Evolutionary conservation across 2,329 filamentous ascomycete genomes (phyloP).

Genomic region (Truncatella angustata): DNA sequence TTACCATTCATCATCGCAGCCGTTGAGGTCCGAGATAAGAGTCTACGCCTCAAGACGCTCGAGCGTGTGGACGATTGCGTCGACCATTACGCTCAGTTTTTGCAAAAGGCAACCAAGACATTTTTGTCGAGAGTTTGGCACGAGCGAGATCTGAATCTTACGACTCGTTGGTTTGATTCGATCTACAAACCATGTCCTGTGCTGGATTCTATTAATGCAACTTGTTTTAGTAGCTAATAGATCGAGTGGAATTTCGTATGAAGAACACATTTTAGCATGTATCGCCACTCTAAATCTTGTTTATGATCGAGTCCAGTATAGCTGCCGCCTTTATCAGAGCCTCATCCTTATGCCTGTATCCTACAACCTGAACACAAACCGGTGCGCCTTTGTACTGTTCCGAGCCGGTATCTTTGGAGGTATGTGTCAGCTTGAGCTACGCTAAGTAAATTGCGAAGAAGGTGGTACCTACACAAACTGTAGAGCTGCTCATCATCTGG

Average conservation of each 20-base stretch:
- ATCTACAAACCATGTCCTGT: constrained; percentile 23
- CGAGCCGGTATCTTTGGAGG: constrained; percentile 26
- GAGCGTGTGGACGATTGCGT: constrained; percentile 19
- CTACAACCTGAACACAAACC: constrained; percentile 28
- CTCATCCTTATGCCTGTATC: constrained; percentile 28
- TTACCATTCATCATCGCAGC: constrained; percentile 26
- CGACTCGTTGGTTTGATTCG: constrained; percentile 22
- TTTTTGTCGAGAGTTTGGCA: constrained; percentile 25
- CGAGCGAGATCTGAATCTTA: constrained; percentile 21
- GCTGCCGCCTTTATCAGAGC: constrained; percentile 21
- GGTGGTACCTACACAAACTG: constrained; percentile 22
- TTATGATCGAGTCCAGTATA: constrained; percentile 25
- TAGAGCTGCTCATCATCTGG: constrained; percentile 19
- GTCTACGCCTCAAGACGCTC: constrained; percentile 16
- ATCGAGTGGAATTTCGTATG: not conserved
- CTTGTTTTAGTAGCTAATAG: not conserved
- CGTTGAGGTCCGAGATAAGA: constrained; percentile 18
- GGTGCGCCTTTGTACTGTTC: constrained; percentile 25
- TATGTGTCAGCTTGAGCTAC: constrained; percentile 10
- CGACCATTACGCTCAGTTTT: constrained; percentile 19
- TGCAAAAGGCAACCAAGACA: constrained; percentile 20
- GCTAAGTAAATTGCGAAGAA: not conserved
- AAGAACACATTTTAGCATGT: not conserved
- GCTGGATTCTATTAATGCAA: constrained; percentile 13
- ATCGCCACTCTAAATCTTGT: constrained; percentile 5